Conservation (phyloP, 768 basidiomycete species). For the Psilocybe cyanescens region DNA sequence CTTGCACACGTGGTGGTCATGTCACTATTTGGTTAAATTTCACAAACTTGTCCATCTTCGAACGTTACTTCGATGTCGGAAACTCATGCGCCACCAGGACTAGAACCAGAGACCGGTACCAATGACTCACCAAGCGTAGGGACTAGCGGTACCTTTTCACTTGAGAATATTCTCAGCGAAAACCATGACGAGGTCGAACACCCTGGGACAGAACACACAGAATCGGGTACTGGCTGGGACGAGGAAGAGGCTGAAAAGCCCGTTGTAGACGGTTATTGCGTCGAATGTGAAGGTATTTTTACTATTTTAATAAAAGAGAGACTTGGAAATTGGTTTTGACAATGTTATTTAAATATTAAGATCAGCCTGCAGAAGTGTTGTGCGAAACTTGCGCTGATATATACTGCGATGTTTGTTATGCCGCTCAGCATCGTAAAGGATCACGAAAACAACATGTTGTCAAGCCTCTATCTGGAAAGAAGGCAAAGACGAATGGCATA, state of each 20-base stretch:
- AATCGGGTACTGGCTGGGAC: conserved; percentile 61
- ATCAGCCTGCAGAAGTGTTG: conserved; percentile 79
- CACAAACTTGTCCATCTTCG: conserved; percentile 1
- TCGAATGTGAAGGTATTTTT: conserved; percentile 82
- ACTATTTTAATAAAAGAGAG: not conserved
- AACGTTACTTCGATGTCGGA: conserved; percentile 21
- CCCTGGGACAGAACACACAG: conserved; percentile 35
- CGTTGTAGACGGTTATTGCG: conserved; percentile 67
- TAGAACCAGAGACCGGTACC: conserved; percentile 13
- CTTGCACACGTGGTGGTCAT: conserved; percentile 25
- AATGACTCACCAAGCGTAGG: conserved; percentile 9
- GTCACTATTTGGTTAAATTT: conserved; percentile 13
- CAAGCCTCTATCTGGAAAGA: conserved; percentile 44
- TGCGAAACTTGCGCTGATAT: conserved; percentile 75
- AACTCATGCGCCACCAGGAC: conserved; percentile 15
- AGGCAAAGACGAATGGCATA: conserved; percentile 29
- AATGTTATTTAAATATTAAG: conserved; percentile 38
- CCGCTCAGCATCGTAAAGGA: conserved; percentile 84
- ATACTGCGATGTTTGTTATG: conserved; percentile 87
- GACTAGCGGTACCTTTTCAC: conserved; percentile 48
- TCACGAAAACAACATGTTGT: conserved; percentile 66
- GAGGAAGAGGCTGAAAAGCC: conserved; percentile 58
- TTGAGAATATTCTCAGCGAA: conserved; percentile 71
- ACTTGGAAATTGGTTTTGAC: not conserved
- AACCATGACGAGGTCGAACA: conserved; percentile 68